Evolutionary conservation across 2,329 filamentous ascomycete species (phyloP).

Genomic region (Podosphaera xanthii): DNA sequence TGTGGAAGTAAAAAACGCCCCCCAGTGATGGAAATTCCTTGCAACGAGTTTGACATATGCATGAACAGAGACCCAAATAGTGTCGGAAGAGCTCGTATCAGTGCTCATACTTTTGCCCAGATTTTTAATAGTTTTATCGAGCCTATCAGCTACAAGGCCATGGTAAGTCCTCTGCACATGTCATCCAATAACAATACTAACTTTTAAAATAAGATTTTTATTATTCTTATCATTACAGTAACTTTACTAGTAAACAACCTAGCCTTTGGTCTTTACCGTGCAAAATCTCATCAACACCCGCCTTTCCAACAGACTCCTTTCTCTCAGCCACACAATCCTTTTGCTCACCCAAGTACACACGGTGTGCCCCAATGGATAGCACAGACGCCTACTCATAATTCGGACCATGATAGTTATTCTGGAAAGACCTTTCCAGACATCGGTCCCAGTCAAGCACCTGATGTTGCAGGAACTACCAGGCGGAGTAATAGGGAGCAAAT

Average conservation of each 20-base stretch:
- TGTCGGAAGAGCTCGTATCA: slow-evolving; percentile 58
- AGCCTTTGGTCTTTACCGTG: slow-evolving; percentile 18
- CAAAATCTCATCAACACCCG: slow-evolving; percentile 14
- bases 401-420: slow-evolving; percentile 8
- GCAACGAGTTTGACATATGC: slow-evolving; percentile 64
- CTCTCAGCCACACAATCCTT: slow-evolving; percentile 2
- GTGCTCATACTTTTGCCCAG: slow-evolving; percentile 68
- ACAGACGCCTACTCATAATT: slow-evolving; percentile 10
- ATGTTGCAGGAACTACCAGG: slow-evolving; percentile 7
- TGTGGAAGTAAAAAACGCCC: slow-evolving; percentile 44
- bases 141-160: slow-evolving; percentile 66
- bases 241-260: slow-evolving; percentile 29
- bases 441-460: slow-evolving; percentile 12
- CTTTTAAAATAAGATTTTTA: slow-evolving; percentile 22
- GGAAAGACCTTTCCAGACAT: slow-evolving; percentile 9
- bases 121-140: slow-evolving; percentile 91
- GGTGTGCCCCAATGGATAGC: slow-evolving; percentile 12
- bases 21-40: slow-evolving; percentile 51
- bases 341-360: neutral
- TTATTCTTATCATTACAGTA: slow-evolving; percentile 25
- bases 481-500: neutral
- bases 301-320: slow-evolving; percentile 2
- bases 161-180: slow-evolving; percentile 24
- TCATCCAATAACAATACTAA: neutral
- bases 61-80: slow-evolving; percentile 65